phyloP scores from a whole-genome alignment of 306 rosid genomes.

The Nissolia schottii region DNA sequence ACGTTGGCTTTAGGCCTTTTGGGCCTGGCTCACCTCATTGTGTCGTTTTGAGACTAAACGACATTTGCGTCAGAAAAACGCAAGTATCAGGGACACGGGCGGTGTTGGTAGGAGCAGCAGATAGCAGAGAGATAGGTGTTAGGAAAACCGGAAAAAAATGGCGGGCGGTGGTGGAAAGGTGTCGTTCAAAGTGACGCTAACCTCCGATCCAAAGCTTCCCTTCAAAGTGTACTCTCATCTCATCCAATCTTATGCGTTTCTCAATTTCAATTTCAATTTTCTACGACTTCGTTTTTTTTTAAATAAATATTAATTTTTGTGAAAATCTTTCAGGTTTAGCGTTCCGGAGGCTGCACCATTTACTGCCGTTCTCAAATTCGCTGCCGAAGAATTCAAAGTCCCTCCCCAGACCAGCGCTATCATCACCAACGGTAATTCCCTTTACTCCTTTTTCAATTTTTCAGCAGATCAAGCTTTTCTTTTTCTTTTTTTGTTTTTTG shows the following conservation, averaged over 20 bases:
- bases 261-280: not conserved
- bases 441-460: not conserved
- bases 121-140: not conserved
- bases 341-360: constrained; percentile 99
- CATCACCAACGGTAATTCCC: constrained; percentile 79
- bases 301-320: not conserved
- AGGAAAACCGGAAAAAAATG: constrained; percentile 36
- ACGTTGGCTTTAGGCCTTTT: too few species aligned
- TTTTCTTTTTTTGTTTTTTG: not conserved
- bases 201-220: constrained; percentile 98
- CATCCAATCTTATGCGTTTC: not conserved
- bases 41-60: not conserved
- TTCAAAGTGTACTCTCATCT: constrained; percentile 74
- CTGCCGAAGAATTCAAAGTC: constrained; percentile 97
- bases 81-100: not conserved
- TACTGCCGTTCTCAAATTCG: constrained; percentile 95
- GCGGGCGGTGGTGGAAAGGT: constrained; percentile 97
- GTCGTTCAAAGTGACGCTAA: constrained; percentile 95
- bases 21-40: not conserved
- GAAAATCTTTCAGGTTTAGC: constrained; percentile 59
- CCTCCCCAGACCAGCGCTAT: constrained; percentile 99
- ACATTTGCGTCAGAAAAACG: not conserved
- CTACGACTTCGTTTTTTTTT: not conserved
- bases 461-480: not conserved
- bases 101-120: not conserved